These are phyloP conservation scores for Stramenopiles sp. DNA, from an alignment of 352 stramenopile genomes.

Conservation along the genomic window DNA sequence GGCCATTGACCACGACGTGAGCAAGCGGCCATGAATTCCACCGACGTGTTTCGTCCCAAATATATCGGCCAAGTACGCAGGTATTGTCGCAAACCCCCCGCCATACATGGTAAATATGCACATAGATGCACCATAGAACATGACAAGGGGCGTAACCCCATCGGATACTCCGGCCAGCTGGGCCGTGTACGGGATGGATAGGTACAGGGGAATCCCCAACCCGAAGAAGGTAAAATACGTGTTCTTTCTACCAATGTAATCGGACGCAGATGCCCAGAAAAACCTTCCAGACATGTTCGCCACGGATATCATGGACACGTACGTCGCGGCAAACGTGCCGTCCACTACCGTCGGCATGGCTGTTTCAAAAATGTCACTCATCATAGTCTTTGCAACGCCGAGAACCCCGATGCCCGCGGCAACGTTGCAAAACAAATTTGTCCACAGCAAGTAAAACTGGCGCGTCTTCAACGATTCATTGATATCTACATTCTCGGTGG, in stretches of 20 bases:
- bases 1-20: slow-evolving; percentile 48
- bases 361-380: slow-evolving; percentile 28
- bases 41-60: slow-evolving; percentile 55
- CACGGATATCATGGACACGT: slow-evolving; percentile 26
- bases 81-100: slow-evolving; percentile 45
- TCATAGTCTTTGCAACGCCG: slow-evolving; percentile 30
- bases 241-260: slow-evolving; percentile 26
- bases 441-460: slow-evolving; percentile 30
- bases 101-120: slow-evolving; percentile 49
- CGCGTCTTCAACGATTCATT: slow-evolving; percentile 27
- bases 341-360: slow-evolving; percentile 26
- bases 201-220: slow-evolving; percentile 26
- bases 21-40: slow-evolving; percentile 44
- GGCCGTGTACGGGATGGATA: slow-evolving; percentile 22
- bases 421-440: slow-evolving; percentile 25
- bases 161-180: slow-evolving; percentile 20
- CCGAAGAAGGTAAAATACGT: slow-evolving; percentile 29
- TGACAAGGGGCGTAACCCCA: slow-evolving; percentile 21
- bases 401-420: slow-evolving; percentile 26
- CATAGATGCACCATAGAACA: slow-evolving; percentile 26
- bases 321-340: slow-evolving; percentile 26
- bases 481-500: slow-evolving; percentile 15
- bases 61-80: slow-evolving; percentile 48
- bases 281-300: slow-evolving; percentile 32
- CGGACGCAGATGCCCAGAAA: slow-evolving; percentile 30